Percentiles rank a stretch among this genome's conserved stretches.
phyloP scores from a whole-genome alignment of 768 basidiomycete genomes.

The Tricholoma terreum region DNA sequence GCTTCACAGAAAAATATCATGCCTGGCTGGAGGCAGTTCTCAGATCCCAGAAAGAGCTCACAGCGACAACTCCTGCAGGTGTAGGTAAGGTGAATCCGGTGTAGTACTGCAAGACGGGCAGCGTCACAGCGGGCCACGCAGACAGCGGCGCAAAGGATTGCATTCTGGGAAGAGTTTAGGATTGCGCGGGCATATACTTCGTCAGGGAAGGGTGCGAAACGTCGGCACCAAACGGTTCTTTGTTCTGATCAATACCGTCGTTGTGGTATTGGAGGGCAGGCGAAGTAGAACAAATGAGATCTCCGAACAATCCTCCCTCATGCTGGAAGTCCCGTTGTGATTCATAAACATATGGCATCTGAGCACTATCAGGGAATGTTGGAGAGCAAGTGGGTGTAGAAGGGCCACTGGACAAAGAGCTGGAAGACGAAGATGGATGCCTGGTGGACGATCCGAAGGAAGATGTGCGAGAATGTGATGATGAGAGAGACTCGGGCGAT shows the following conservation, averaged over 20 bases:
- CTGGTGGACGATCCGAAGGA: not conserved
- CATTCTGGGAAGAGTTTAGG: not conserved
- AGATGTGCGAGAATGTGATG: constrained; percentile 1
- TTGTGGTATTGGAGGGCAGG: not conserved
- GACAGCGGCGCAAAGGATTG: not conserved
- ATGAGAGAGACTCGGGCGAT: constrained; percentile 2
- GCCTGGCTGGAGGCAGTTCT: no score
- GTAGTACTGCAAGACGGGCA: no score
- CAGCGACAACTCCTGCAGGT: no score
- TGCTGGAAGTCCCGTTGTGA: not conserved
- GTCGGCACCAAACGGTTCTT: not conserved
- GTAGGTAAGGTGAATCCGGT: no score
- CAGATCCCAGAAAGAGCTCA: no score
- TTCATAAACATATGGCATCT: not conserved
- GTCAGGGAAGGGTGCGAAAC: not conserved
- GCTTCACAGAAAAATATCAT: no score
- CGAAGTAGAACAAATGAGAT: not conserved
- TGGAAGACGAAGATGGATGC: constrained; percentile 6
- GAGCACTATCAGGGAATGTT: not conserved
- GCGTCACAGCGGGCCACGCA: no score
- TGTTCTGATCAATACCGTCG: not conserved
- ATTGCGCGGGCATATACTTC: not conserved
- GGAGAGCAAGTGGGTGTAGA: constrained; percentile 2
- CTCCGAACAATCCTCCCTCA: not conserved
- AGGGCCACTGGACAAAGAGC: constrained; percentile 3